phyloP scores from a whole-genome alignment of 106 monocot genomes.

The Narthecium ossifragum region DNA sequence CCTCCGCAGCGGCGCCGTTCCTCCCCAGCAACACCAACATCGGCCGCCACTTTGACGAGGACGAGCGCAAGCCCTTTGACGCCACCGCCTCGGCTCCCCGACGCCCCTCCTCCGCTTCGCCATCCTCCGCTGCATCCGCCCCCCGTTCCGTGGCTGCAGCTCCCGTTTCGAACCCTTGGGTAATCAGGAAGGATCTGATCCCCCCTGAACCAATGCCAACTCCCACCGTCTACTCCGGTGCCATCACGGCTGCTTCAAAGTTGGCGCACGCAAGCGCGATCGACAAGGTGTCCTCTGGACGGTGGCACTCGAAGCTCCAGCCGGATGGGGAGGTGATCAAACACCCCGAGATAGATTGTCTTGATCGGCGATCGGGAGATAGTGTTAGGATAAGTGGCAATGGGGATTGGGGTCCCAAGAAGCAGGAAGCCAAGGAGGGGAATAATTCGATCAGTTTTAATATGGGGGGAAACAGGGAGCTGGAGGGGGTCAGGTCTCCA shows the following conservation, averaged over 20 bases:
- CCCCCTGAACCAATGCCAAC: not conserved
- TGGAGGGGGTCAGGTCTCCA: slow-evolving; percentile 18
- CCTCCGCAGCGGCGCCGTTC: slow-evolving; percentile 29
- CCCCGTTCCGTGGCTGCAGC: slow-evolving; percentile 17
- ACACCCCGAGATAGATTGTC: slow-evolving; percentile 11
- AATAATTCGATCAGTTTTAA: too few species aligned
- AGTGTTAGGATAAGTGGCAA: slow-evolving; percentile 11
- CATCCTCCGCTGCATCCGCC: slow-evolving; percentile 32
- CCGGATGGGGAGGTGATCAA: slow-evolving; percentile 29
- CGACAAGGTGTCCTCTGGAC: slow-evolving; percentile 80
- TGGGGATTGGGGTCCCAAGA: too few species aligned
- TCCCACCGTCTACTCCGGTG: not conserved
- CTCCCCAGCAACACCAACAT: slow-evolving; percentile 33
- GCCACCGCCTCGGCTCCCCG: slow-evolving; percentile 34
- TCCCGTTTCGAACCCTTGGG: slow-evolving; percentile 40
- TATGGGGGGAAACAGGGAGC: not conserved
- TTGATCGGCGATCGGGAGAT: slow-evolving; percentile 13
- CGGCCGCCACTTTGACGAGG: slow-evolving; percentile 93
- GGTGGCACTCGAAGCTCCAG: slow-evolving; percentile 56
- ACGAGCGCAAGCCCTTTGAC: slow-evolving; percentile 96
- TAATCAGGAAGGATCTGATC: slow-evolving; percentile 50
- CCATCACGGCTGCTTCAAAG: slow-evolving; percentile 27
- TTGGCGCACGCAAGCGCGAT: slow-evolving; percentile 93
- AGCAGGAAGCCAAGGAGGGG: slow-evolving; percentile 10
- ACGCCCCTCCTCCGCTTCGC: too few species aligned